Percentiles rank a stretch among this genome's conserved stretches.
Evolutionary conservation across 768 basidiomycete genomes (phyloP).

Genomic region (Lentinula boryana): DNA sequence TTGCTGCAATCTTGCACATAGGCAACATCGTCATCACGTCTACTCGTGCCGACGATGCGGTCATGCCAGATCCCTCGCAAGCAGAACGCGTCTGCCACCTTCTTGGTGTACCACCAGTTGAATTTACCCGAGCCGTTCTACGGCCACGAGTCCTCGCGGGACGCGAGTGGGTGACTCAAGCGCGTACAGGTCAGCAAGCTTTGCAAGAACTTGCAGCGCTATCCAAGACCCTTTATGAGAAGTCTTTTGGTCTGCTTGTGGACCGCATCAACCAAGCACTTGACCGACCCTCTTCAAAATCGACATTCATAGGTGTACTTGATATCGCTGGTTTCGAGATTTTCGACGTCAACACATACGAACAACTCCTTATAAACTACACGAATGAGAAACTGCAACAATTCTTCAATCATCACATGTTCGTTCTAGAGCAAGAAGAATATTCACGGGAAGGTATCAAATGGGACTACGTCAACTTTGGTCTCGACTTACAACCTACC

Average conservation of each 20-base stretch:
- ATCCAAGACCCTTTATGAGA: constrained; percentile 96
- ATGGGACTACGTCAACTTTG: constrained; percentile 98
- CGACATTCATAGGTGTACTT: constrained; percentile 94
- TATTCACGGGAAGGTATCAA: constrained; percentile 94
- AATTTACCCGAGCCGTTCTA: constrained; percentile 85
- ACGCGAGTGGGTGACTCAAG: constrained; percentile 94
- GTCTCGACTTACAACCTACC: constrained; percentile 93
- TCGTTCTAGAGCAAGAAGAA: constrained; percentile 98
- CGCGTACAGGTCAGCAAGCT: constrained; percentile 86
- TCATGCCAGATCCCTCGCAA: constrained; percentile 76
- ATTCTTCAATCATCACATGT: constrained; percentile 99
- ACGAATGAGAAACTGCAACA: constrained; percentile 99
- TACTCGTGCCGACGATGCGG: constrained; percentile 72
- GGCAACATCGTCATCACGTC: constrained; percentile 86
- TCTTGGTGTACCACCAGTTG: constrained; percentile 79
- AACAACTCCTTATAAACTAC: constrained; percentile 97
- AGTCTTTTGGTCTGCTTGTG: constrained; percentile 89
- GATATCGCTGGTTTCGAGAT: constrained; percentile 99
- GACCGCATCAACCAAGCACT: constrained; percentile 93
- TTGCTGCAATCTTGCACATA: constrained; percentile 91
- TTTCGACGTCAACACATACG: constrained; percentile 89
- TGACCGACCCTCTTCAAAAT: constrained; percentile 87
- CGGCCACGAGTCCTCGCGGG: constrained; percentile 91
- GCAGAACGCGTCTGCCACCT: constrained; percentile 88
- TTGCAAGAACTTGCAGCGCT: constrained; percentile 86